Evolutionary conservation across 768 basidiomycete species (phyloP).

Genomic region (Dictyophora rubrovolvata): DNA sequence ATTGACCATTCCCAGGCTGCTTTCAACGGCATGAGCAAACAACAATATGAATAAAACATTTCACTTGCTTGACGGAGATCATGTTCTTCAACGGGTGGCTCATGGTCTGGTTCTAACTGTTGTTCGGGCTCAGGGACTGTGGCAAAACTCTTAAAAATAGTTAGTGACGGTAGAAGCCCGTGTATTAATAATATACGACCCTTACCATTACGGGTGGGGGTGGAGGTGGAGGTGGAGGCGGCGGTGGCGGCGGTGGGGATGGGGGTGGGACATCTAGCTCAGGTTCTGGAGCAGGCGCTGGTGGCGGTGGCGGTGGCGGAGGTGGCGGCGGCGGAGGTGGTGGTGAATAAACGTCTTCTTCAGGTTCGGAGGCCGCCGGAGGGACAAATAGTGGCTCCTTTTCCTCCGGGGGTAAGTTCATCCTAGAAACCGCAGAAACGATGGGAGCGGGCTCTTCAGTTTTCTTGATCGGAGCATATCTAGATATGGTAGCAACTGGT

Average conservation of each 20-base stretch:
- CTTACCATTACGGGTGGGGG: conserved; percentile 8
- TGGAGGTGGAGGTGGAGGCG: conserved; percentile 27
- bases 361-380: conserved; percentile 12
- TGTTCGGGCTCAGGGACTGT: background rate
- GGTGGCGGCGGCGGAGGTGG: conserved; percentile 33
- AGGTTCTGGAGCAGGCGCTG: conserved; percentile 18
- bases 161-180: background rate
- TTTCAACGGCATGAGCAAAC: background rate
- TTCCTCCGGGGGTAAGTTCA: background rate
- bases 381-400: conserved; percentile 7
- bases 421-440: conserved; percentile 24
- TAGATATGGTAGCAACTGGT: conserved; percentile 14
- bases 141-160: background rate
- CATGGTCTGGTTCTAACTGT: background rate
- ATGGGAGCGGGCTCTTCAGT: conserved; percentile 37
- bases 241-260: conserved; percentile 29
- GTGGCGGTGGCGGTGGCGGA: conserved; percentile 25
- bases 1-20: background rate
- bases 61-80: background rate
- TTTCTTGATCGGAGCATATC: conserved; percentile 16
- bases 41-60: background rate
- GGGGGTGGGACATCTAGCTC: conserved; percentile 32
- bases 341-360: conserved; percentile 28
- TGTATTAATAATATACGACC: background rate
- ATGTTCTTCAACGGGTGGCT: background rate